phyloP scores from a whole-genome alignment of 176 grass and related monocot genomes.

The Phyllostachys edulis region DNA sequence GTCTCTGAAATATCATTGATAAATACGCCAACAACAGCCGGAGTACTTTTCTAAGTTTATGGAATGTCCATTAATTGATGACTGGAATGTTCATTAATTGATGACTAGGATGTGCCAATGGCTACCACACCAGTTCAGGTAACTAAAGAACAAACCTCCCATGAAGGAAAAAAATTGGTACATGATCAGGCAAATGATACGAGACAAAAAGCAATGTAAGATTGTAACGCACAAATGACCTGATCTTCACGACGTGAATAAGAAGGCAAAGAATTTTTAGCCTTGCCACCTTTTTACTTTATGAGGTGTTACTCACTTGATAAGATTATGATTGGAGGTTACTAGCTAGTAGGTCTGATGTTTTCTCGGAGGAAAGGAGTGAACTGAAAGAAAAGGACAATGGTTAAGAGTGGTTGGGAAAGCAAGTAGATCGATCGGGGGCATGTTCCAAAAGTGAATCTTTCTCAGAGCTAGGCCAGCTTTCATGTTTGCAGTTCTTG shows the following conservation, averaged over 20 bases:
- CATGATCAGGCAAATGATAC: not conserved
- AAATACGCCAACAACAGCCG: not conserved
- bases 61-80: not conserved
- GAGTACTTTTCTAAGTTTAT: not conserved
- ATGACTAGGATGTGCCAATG: not conserved
- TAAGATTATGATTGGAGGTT: not conserved
- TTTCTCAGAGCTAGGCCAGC: not conserved
- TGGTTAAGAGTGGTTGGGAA: slow-evolving; percentile 34
- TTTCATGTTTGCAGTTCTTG: not conserved
- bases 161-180: not conserved
- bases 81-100: not conserved
- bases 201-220: not conserved
- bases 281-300: not conserved
- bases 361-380: slow-evolving; percentile 23
- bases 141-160: not conserved
- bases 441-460: not conserved
- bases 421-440: not conserved
- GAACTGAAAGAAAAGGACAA: slow-evolving; percentile 17
- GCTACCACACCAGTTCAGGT: not conserved
- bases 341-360: not conserved
- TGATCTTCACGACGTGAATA: not conserved
- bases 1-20: too few relatives aligned
- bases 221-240: not conserved
- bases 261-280: not conserved
- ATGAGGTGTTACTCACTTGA: not conserved